These are phyloP conservation scores for Ramichloridium luteum DNA, from an alignment of 2,329 filamentous ascomycete genomes.

Conservation along the genomic window DNA sequence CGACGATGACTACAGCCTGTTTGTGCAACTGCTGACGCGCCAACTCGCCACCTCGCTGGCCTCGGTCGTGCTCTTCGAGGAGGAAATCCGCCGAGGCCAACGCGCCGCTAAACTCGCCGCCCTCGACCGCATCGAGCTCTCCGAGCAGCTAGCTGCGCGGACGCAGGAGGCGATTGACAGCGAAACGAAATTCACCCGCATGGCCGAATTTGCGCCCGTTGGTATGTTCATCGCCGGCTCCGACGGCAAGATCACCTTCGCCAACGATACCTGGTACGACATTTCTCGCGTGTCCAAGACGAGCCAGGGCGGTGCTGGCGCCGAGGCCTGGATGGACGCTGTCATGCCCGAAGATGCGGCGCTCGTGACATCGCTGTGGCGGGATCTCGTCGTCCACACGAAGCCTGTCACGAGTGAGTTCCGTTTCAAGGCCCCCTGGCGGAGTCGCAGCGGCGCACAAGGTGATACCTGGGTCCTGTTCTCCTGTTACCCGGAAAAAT, in stretches of 20 bases:
- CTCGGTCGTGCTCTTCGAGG: conserved; percentile 70
- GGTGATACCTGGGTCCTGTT: conserved; percentile 66
- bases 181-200: conserved; percentile 68
- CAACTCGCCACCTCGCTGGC: conserved; percentile 70
- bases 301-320: conserved; percentile 40
- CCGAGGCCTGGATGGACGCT: conserved; percentile 59
- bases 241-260: conserved; percentile 59
- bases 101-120: conserved; percentile 62
- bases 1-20: conserved; percentile 68
- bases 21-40: conserved; percentile 60
- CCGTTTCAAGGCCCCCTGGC: conserved; percentile 57
- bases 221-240: conserved; percentile 76
- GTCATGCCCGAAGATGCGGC: conserved; percentile 54
- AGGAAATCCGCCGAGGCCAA: conserved; percentile 66
- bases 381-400: conserved; percentile 47
- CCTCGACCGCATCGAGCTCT: conserved; percentile 63
- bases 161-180: conserved; percentile 46
- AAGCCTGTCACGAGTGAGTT: conserved; percentile 59
- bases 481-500: conserved; percentile 62
- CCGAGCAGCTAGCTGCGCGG: conserved; percentile 56
- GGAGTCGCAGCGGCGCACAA: conserved; percentile 45
- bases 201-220: conserved; percentile 74
- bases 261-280: conserved; percentile 63
- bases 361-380: conserved; percentile 50
- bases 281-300: conserved; percentile 55